Evolutionary conservation across 768 basidiomycete genomes (phyloP), one percentile per base, ranked within the genome.

Genomic region (Pleurotus eryngii): DNA sequence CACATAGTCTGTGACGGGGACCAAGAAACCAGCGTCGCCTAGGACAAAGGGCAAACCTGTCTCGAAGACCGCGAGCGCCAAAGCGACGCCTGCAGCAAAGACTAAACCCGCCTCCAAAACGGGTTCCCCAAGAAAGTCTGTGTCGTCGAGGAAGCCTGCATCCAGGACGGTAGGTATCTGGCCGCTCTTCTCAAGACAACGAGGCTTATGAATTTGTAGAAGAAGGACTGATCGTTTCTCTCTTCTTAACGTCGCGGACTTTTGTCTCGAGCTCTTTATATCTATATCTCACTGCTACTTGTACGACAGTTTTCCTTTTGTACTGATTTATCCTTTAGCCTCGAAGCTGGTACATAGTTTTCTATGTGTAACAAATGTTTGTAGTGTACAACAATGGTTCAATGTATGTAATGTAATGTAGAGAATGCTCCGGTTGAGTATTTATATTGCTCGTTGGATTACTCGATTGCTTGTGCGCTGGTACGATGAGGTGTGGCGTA

Each of bases 1-100:
- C 45, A 7, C 20, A 15, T 55, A 77, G 77, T 61, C 76, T 46
- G 67, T 75, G 20, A 74, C 64, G n/a, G 75, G 74, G 26, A 73
- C 72, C 42, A 58, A 68, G 8, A 77, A 77, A 66, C 76, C 76
- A 58, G 63, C 72, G 12, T 62, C 59, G 5, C 60, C 68, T 24
- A 74, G 72, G 59, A n/a, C 69, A 37, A 73, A 63, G 58, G 55
- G 64, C 15, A 69, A 68, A 60, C 57, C 68, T 8, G 62, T 65
- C 15, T 65, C 67, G 38, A 71, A 70, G 59, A 48, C 68, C 15
- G 70, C 70, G 56, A 56, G 68, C 51, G 59, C 55, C n/a, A 56
- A 56, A 24, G n/a, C 48, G 26, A 22, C 55, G n/a, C 8, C 20
- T 3, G 39, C 57, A 35, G 55, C 49, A 24, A 58, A 56, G 46